These are phyloP conservation scores for Lepidium africanum DNA, from an alignment of 345 rosid species.

Conservation along the genomic window DNA sequence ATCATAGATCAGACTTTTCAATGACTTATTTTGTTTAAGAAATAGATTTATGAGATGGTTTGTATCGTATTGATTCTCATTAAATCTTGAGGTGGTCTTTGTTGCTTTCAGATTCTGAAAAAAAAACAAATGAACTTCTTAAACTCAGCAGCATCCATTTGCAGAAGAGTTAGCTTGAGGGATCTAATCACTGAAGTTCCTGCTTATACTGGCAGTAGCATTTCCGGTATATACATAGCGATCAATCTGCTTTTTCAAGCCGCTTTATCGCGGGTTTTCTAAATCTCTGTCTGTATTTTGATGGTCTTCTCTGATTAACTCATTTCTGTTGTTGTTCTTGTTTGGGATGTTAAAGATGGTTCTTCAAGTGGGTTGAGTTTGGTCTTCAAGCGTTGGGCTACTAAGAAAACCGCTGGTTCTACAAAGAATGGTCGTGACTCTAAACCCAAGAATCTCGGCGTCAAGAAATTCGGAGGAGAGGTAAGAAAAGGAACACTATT, in stretches of 20 bases:
- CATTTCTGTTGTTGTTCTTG: background rate
- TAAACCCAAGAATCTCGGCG: slow-evolving; percentile 83
- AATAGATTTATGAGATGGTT: background rate
- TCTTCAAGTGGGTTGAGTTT: slow-evolving; percentile 58
- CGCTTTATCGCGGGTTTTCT: background rate
- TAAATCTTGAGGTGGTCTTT: background rate
- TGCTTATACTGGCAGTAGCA: slow-evolving; percentile 32
- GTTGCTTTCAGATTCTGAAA: slow-evolving; percentile 5
- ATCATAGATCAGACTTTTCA: background rate
- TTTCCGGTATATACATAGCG: slow-evolving; percentile 28
- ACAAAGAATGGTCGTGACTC: slow-evolving; percentile 89
- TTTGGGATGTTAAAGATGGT: slow-evolving; percentile 33
- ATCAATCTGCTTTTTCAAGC: background rate
- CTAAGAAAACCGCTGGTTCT: slow-evolving; percentile 77
- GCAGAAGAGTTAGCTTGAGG: slow-evolving; percentile 41
- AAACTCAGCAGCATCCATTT: slow-evolving; percentile 31
- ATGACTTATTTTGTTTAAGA: background rate
- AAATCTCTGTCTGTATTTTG: background rate
- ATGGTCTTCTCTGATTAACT: background rate
- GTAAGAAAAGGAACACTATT: slow-evolving; percentile 23
- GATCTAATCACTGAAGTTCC: slow-evolving; percentile 40
- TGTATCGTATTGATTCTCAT: background rate
- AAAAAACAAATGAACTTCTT: slow-evolving; percentile 21
- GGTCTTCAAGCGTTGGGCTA: slow-evolving; percentile 79
- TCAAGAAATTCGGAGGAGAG: slow-evolving; percentile 94